Evolutionary conservation across 805 yeast genomes (phyloP), one percentile per base, ranked within the genome.

Genomic region (Scheffersomyces amazonensis): DNA sequence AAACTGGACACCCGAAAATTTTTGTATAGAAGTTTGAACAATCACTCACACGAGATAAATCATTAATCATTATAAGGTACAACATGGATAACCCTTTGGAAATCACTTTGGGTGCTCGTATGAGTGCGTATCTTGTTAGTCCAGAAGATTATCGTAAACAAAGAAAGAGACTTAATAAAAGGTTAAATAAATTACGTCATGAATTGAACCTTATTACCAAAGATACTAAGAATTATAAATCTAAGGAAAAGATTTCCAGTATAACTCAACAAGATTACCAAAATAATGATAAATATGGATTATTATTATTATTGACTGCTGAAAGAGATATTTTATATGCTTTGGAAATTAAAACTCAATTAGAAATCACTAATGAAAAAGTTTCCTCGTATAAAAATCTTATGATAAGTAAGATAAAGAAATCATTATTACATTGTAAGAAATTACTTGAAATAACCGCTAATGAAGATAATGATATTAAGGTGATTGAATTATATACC

Each of bases 241-340:
- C 64, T 13, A 74, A 75, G 42, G 74, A 72, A 41, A 67, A 75
- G 47, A 69, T 69, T 4, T 60, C 75, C 24, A 59, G 63, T 21
- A 69, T 85, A 19, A 51, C 70, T 2, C 39, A 62, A 0, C 79
- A 69, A 6, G 75, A 78, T 40, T 81, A 81, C 46, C 70, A 62
- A 4, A 44, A 57, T 16, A 78, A 86, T 49, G 56, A 60, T 10
- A 64, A 73, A 43, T 78, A 64, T 53, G 91, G 82, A 23, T 67
- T 72, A 28, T 61, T 88, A 18, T 58, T 79, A n/a, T 64, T 89
- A 17, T 66, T 79, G 40, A 73, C 75, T n/a, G 80, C 84, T 1
- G 98, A 93, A 60, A 75, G 96, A 54, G 86, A 87, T 48, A 66
- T 81, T 54, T 69, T 87, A 21, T 77, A 73, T 48, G 83, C 90